Evolutionary conservation across 805 yeast species (phyloP).

Genomic region (Yarrowia alimentaria): DNA sequence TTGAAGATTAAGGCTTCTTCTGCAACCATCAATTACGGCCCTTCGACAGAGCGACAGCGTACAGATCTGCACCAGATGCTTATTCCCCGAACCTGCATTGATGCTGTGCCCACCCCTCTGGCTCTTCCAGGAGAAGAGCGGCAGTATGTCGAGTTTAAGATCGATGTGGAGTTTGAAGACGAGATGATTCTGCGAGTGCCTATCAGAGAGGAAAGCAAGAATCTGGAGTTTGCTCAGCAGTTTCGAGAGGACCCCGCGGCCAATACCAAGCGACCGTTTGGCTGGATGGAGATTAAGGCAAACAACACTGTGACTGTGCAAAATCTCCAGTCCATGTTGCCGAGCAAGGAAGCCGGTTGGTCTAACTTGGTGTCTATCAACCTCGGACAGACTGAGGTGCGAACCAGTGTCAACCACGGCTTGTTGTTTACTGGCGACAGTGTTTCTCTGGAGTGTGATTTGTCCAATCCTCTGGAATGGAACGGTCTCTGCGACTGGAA

Average conservation of each 20-base stretch:
- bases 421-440: constrained; percentile 60
- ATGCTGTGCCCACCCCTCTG: constrained; percentile 47
- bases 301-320: constrained; percentile 52
- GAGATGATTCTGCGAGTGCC: constrained; percentile 74
- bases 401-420: constrained; percentile 89
- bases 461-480: constrained; percentile 79
- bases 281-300: constrained; percentile 82
- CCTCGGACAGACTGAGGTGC: constrained; percentile 57
- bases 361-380: constrained; percentile 48
- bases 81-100: constrained; percentile 65
- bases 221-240: constrained; percentile 44
- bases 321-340: constrained; percentile 50
- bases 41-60: constrained; percentile 92
- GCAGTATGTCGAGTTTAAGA: constrained; percentile 53
- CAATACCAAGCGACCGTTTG: constrained; percentile 65
- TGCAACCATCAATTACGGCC: constrained; percentile 80
- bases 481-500: constrained; percentile 73
- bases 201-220: constrained; percentile 79
- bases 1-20: constrained; percentile 56
- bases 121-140: constrained; percentile 54
- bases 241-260: constrained; percentile 39
- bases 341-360: constrained; percentile 58
- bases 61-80: constrained; percentile 60
- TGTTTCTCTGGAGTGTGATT: constrained; percentile 54
- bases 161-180: constrained; percentile 59